Evolutionary conservation across 2,329 filamentous ascomycete species (phyloP).

Genomic region (Cladorrhinum sp.): DNA sequence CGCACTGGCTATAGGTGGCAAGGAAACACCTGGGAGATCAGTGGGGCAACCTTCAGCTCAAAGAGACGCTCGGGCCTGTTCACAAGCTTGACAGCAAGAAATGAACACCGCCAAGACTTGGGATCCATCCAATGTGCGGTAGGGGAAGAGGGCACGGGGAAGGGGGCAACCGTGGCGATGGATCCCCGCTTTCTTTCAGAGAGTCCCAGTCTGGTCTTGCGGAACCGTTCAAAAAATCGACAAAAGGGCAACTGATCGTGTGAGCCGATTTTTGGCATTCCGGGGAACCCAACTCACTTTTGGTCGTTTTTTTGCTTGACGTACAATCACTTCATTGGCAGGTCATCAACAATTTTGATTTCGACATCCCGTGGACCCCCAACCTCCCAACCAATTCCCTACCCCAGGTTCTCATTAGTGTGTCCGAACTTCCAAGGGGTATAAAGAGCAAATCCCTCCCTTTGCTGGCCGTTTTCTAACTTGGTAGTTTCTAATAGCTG

Average conservation of each 20-base stretch:
- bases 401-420: not conserved
- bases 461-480: not conserved
- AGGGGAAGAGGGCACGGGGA: not conserved
- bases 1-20: not conserved
- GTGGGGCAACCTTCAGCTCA: not conserved
- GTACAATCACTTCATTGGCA: not conserved
- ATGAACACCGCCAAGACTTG: slow-evolving; percentile 3
- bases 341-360: not conserved
- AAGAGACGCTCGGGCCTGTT: not conserved
- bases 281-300: not conserved
- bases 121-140: slow-evolving; percentile 1
- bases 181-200: slow-evolving; percentile 1
- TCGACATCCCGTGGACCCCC: not conserved
- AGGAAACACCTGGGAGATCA: not conserved
- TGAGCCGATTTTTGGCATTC: slow-evolving; percentile 6
- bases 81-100: slow-evolving; percentile 4
- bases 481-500: not conserved
- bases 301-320: not conserved
- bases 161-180: slow-evolving; percentile 3
- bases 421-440: not conserved
- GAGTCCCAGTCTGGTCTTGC: not conserved
- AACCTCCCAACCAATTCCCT: not conserved
- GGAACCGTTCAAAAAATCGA: slow-evolving; percentile 2
- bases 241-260: slow-evolving; percentile 26
- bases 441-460: not conserved